phyloP scores from a whole-genome alignment of 2,329 filamentous ascomycete species.

The Malbranchea zuffiana region DNA sequence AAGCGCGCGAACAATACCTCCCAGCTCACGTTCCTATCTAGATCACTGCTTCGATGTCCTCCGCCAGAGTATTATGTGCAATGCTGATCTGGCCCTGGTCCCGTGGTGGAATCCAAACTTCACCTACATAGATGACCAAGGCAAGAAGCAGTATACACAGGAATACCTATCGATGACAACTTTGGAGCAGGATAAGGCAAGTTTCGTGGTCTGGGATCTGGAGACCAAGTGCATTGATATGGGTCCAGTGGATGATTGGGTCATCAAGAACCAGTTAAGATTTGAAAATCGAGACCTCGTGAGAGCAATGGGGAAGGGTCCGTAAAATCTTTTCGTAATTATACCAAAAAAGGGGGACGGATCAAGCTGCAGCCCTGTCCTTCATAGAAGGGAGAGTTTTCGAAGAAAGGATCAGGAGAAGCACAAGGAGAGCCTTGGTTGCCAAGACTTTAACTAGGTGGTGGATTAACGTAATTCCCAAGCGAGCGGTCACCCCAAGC shows the following conservation, averaged over 20 bases:
- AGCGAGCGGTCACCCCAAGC: no score
- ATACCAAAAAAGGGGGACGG: no score
- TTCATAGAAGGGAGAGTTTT: no score
- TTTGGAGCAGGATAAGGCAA: constrained; percentile 4
- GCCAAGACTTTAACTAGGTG: no score
- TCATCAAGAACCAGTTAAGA: constrained; percentile 8
- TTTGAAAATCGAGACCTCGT: no score
- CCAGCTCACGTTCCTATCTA: constrained; percentile 1
- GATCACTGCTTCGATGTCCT: constrained; percentile 16
- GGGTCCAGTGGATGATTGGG: constrained; percentile 11
- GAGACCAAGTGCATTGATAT: constrained; percentile 11
- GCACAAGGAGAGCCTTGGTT: no score
- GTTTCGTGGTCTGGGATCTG: constrained; percentile 12
- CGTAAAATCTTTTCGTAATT: no score
- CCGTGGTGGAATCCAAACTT: constrained; percentile 14
- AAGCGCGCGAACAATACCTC: no score
- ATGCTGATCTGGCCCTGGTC: constrained; percentile 10
- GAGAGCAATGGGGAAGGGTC: no score
- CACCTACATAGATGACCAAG: constrained; percentile 8
- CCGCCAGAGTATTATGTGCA: constrained; percentile 14
- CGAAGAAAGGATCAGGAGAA: no score
- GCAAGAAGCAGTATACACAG: constrained; percentile 8
- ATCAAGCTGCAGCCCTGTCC: no score
- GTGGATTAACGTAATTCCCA: no score
- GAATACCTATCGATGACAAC: constrained; percentile 10